phyloP scores from a whole-genome alignment of 495 filamentous ascomycete species.

The Platismatia glauca region DNA sequence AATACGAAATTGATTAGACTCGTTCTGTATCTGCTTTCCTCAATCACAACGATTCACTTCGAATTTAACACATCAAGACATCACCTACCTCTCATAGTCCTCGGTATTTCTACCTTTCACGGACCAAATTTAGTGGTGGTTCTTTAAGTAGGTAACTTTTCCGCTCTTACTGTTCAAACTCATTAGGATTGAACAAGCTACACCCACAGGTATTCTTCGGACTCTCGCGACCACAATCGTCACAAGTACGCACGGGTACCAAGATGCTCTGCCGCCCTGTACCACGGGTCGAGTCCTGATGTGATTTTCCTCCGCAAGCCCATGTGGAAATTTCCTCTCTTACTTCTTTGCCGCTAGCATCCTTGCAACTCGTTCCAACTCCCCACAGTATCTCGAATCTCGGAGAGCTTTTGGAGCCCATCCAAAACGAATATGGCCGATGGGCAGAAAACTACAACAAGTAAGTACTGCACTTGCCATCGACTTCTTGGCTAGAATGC shows the following conservation, averaged over 20 bases:
- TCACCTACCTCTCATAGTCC: neutral
- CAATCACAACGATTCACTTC: neutral
- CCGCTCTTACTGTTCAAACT: neutral
- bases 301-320: neutral
- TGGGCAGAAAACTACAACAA: neutral
- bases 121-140: neutral
- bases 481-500: neutral
- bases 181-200: neutral
- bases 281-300: neutral
- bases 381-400: neutral
- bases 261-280: neutral
- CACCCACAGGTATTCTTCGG: neutral
- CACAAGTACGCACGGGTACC: neutral
- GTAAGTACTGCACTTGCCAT: neutral
- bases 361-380: neutral
- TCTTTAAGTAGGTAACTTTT: neutral
- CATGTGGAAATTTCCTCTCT: neutral
- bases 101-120: neutral
- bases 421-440: neutral
- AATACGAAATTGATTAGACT: too few relatives aligned
- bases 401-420: neutral
- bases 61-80: neutral
- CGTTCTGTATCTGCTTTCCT: neutral
- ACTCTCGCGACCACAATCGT: neutral
- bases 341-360: neutral